A percentile compares a stretch with the other conserved stretches of the same genome.
These are phyloP conservation scores for Metschnikowia gelsemii DNA, from an alignment of 805 yeast species.

Conservation along the genomic window DNA sequence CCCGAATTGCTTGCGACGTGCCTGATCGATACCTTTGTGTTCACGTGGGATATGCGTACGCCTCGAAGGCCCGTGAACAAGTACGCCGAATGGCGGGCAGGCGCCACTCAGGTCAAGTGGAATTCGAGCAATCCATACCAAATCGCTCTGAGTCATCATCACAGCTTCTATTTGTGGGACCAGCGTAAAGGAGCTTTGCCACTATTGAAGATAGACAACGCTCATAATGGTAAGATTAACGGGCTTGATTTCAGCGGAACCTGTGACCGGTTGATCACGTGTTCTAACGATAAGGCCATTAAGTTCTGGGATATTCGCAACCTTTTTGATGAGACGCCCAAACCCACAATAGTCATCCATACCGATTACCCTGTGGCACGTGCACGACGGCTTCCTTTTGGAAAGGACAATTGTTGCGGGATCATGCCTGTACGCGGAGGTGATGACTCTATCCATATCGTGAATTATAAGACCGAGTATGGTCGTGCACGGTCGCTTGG, in stretches of 20 bases:
- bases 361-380: slow-evolving; percentile 87
- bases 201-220: slow-evolving; percentile 54
- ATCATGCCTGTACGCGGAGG: slow-evolving; percentile 93
- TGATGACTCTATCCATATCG: slow-evolving; percentile 55
- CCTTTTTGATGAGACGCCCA: not conserved
- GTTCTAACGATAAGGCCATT: slow-evolving; percentile 83
- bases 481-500: slow-evolving; percentile 26
- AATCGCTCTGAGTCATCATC: slow-evolving; percentile 84
- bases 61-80: slow-evolving; percentile 70
- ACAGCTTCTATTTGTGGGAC: slow-evolving; percentile 84
- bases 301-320: slow-evolving; percentile 31
- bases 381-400: slow-evolving; percentile 87
- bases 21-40: slow-evolving; percentile 83
- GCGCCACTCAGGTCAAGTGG: slow-evolving; percentile 96
- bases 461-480: slow-evolving; percentile 45
- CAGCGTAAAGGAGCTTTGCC: slow-evolving; percentile 79
- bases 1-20: slow-evolving; percentile 92
- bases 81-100: slow-evolving; percentile 94
- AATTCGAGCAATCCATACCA: slow-evolving; percentile 71
- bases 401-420: slow-evolving; percentile 68
- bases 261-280: slow-evolving; percentile 62
- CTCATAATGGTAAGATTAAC: slow-evolving; percentile 84
- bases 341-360: slow-evolving; percentile 56
- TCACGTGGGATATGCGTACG: slow-evolving; percentile 87
- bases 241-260: slow-evolving; percentile 80